Evolutionary conservation across 495 filamentous ascomycete genomes (phyloP).

Genomic region (Chaetomium tenue): DNA sequence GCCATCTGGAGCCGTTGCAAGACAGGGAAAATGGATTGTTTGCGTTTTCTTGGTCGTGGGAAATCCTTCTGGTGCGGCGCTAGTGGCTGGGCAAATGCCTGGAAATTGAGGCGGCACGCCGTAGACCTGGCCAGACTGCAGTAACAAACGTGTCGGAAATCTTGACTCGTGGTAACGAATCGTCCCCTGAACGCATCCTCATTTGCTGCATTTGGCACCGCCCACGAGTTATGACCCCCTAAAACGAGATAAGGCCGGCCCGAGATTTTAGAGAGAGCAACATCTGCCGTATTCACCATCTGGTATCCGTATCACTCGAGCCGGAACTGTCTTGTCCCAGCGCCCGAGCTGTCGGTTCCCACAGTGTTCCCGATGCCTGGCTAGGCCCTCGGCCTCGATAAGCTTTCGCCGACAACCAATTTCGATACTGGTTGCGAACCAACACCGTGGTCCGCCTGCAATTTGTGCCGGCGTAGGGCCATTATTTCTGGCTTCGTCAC

Average conservation of each 20-base stretch:
- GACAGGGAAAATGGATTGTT: not conserved
- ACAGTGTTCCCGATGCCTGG: slow-evolving; percentile 14
- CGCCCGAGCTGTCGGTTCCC: slow-evolving; percentile 9
- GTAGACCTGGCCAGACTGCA: slow-evolving; percentile 19
- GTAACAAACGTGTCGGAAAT: slow-evolving; percentile 20
- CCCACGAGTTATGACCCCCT: slow-evolving; percentile 20
- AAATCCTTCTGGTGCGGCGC: not conserved
- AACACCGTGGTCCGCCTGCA: not conserved
- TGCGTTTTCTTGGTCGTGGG: slow-evolving; percentile 7
- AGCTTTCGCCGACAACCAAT: slow-evolving; percentile 12
- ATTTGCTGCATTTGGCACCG: slow-evolving; percentile 15
- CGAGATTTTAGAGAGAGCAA: slow-evolving; percentile 22
- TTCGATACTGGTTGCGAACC: not conserved
- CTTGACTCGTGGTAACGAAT: slow-evolving; percentile 8
- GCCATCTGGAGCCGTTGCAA: not conserved
- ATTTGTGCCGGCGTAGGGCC: slow-evolving; percentile 9
- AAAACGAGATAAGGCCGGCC: slow-evolving; percentile 11
- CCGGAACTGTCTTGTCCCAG: slow-evolving; percentile 6
- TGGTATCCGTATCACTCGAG: slow-evolving; percentile 26
- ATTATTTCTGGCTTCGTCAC: not conserved
- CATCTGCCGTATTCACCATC: slow-evolving; percentile 28
- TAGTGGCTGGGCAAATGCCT: slow-evolving; percentile 15
- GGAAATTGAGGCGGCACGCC: slow-evolving; percentile 21
- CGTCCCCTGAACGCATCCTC: slow-evolving; percentile 28
- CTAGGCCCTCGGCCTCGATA: not conserved